Evolutionary conservation across 208 protist genomes (phyloP).

Genomic region (Leishmania turanica): DNA sequence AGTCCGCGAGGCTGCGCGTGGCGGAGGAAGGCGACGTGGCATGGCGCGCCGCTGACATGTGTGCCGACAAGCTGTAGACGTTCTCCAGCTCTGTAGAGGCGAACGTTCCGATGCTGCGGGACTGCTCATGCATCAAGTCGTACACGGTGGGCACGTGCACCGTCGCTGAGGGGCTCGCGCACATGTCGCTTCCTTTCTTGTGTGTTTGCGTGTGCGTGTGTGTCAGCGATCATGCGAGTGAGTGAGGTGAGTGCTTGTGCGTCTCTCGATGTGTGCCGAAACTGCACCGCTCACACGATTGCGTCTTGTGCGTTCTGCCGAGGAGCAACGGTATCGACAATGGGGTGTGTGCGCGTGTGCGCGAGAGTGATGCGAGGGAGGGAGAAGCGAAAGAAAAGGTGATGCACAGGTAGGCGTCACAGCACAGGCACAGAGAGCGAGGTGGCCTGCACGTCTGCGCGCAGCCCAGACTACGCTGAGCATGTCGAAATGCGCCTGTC

Average conservation of each 20-base stretch:
- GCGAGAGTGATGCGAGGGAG: not conserved
- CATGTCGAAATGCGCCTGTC: not conserved
- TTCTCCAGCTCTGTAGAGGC: slow-evolving; percentile 9
- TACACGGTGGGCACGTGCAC: slow-evolving; percentile 18
- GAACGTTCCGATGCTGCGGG: not conserved
- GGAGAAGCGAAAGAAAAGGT: not conserved
- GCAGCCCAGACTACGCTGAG: not conserved
- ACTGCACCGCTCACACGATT: not conserved
- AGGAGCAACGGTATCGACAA: not conserved
- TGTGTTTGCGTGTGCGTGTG: not conserved
- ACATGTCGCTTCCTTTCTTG: not conserved
- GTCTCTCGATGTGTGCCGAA: not conserved
- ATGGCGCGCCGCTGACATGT: not conserved
- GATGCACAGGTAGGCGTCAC: not conserved
- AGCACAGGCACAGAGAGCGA: not conserved
- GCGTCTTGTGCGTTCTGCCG: not conserved
- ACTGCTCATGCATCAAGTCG: slow-evolving; percentile 7
- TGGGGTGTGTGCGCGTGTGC: not conserved
- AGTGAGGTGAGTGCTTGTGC: not conserved
- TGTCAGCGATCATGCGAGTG: not conserved
- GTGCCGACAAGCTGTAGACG: not conserved
- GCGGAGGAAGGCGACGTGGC: slow-evolving; percentile 6
- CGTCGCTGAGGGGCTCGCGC: not conserved
- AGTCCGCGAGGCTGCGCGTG: slow-evolving; percentile 27
- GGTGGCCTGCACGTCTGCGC: not conserved